These are phyloP conservation scores for Cyclanthera cordifolia DNA, from an alignment of 306 rosid species.

Conservation along the genomic window DNA sequence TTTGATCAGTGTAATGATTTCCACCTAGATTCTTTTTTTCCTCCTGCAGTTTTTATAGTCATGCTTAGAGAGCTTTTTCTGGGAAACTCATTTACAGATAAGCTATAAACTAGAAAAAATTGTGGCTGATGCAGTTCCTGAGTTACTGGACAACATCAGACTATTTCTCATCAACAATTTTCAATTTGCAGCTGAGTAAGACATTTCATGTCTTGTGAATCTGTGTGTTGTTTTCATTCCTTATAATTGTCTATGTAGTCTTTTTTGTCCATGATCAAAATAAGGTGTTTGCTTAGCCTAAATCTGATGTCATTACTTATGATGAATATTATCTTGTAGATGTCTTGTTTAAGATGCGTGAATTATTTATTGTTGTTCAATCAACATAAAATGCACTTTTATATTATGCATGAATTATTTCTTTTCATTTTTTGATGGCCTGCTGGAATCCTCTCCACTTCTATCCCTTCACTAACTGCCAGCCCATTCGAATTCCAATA, in stretches of 20 bases:
- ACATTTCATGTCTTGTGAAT: conserved; percentile 7
- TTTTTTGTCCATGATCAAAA: neutral
- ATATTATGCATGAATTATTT: too few relatives aligned
- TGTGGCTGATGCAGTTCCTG: conserved; percentile 75
- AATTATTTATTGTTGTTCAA: neutral
- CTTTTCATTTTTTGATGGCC: too few relatives aligned
- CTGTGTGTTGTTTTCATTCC: neutral
- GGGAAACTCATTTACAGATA: conserved; percentile 35
- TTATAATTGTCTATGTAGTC: neutral
- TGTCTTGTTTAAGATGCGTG: neutral
- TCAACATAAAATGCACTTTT: neutral
- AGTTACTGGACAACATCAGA: conserved; percentile 35
- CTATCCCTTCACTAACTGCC: too few relatives aligned
- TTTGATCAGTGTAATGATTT: conserved; percentile 55
- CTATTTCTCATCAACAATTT: conserved; percentile 50
- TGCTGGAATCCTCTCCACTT: too few relatives aligned
- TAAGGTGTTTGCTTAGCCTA: neutral
- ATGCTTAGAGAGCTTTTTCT: conserved; percentile 20
- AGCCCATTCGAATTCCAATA: too few relatives aligned
- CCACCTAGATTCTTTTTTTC: conserved; percentile 12
- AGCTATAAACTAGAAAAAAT: conserved; percentile 40
- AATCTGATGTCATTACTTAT: neutral
- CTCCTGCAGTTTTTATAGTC: conserved; percentile 1
- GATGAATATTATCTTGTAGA: neutral
- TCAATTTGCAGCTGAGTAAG: conserved; percentile 77